phyloP scores from a whole-genome alignment of 148 eudicot species.

The Cornus kousa region DNA sequence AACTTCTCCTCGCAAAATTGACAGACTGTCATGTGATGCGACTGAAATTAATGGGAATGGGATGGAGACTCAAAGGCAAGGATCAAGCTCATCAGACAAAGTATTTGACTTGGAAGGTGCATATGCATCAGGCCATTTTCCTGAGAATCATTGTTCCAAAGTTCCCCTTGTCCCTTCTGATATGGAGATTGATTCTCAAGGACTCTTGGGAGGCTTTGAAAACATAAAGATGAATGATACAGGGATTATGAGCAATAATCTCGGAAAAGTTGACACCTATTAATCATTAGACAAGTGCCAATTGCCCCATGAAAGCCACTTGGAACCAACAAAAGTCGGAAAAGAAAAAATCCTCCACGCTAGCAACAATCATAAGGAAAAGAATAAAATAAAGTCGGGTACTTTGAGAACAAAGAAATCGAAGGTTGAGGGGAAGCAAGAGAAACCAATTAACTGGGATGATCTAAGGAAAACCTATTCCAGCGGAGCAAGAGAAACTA shows the following conservation, averaged over 20 bases:
- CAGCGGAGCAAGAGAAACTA: conserved; percentile 14
- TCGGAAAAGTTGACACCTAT: background rate
- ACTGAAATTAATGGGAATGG: background rate
- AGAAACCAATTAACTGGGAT: conserved; percentile 33
- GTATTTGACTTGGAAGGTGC: too few relatives aligned
- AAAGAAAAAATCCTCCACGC: background rate
- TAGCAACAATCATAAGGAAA: background rate
- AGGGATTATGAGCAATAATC: too few relatives aligned
- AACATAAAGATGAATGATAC: too few relatives aligned
- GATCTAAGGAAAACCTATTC: conserved; percentile 24
- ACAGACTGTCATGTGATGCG: background rate
- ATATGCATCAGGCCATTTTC: background rate
- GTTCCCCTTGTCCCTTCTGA: background rate
- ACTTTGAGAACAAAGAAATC: conserved; percentile 1
- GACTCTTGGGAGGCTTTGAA: too few relatives aligned
- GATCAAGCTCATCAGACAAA: background rate
- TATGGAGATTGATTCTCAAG: background rate
- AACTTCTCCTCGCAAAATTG: background rate
- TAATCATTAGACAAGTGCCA: conserved; percentile 8
- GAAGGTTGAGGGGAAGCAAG: conserved; percentile 13
- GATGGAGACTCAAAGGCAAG: conserved; percentile 1
- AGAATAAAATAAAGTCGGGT: conserved; percentile 4
- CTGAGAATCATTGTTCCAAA: background rate
- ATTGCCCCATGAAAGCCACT: background rate
- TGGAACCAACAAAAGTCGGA: background rate